Conservation (phyloP, 495 filamentous ascomycete species). For the Glonium stellatum region DNA sequence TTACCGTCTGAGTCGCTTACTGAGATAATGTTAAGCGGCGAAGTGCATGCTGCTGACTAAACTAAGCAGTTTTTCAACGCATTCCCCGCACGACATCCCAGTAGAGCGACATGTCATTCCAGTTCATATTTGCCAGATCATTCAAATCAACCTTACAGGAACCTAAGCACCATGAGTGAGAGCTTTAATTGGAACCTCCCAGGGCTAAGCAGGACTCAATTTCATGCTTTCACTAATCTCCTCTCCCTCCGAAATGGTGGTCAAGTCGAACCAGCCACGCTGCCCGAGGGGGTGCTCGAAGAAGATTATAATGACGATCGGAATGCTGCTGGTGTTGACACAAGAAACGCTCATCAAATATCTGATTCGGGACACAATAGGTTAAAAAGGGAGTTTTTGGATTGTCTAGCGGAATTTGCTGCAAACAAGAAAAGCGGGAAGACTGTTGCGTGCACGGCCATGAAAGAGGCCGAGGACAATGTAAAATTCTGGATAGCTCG, state of each 20-base stretch:
- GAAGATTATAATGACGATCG: constrained; percentile 7
- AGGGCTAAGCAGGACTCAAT: constrained; percentile 11
- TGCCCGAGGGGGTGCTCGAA: constrained; percentile 7
- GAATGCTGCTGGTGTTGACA: constrained; percentile 4
- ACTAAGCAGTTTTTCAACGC: neutral
- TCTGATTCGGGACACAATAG: constrained; percentile 3
- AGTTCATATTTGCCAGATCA: neutral
- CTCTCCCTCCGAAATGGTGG: constrained; percentile 15
- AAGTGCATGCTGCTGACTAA: neutral
- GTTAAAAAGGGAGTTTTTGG: constrained; percentile 11
- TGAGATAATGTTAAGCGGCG: too few species aligned
- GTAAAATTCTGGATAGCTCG: constrained; percentile 8
- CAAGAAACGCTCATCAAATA: constrained; percentile 10
- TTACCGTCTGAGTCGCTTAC: too few species aligned
- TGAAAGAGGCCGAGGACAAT: constrained; percentile 11
- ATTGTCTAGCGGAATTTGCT: constrained; percentile 11
- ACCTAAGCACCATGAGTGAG: constrained; percentile 9
- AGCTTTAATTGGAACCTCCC: constrained; percentile 10
- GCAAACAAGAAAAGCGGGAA: constrained; percentile 13
- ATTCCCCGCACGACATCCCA: neutral
- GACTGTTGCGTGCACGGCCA: constrained; percentile 5
- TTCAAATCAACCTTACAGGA: neutral
- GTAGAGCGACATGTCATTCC: neutral
- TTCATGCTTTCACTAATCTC: constrained; percentile 11
- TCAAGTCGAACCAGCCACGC: constrained; percentile 4